These are phyloP conservation scores for Aspergillus aculeatinus DNA, from an alignment of 2,329 filamentous ascomycete genomes.

Conservation along the genomic window DNA sequence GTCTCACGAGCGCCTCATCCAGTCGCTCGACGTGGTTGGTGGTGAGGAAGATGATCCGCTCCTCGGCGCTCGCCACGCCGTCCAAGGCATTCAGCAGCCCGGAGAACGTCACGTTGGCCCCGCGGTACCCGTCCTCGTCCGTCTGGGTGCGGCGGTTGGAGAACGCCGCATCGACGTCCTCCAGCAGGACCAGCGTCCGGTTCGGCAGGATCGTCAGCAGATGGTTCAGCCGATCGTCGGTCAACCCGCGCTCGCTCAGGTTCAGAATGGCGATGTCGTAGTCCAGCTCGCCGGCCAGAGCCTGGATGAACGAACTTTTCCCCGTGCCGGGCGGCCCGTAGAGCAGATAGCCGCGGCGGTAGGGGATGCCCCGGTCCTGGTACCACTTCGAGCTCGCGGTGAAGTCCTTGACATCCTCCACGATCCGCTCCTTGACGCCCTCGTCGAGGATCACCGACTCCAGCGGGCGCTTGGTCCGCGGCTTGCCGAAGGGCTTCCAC, in stretches of 20 bases:
- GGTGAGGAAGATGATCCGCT: slow-evolving; percentile 89
- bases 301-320: slow-evolving; percentile 95
- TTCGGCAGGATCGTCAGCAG: slow-evolving; percentile 82
- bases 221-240: slow-evolving; percentile 83
- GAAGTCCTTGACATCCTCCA: slow-evolving; percentile 80
- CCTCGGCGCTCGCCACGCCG: slow-evolving; percentile 90
- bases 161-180: slow-evolving; percentile 91
- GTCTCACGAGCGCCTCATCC: slow-evolving; percentile 83
- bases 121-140: slow-evolving; percentile 79
- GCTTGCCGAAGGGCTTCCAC: slow-evolving; percentile 81
- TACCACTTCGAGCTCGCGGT: slow-evolving; percentile 81
- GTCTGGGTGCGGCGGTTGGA: slow-evolving; percentile 69
- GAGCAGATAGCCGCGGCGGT: slow-evolving; percentile 82
- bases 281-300: slow-evolving; percentile 85
- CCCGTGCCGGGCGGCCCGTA: slow-evolving; percentile 88
- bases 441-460: slow-evolving; percentile 82
- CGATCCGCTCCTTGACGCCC: slow-evolving; percentile 77
- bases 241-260: slow-evolving; percentile 83
- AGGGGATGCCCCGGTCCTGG: slow-evolving; percentile 89
- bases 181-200: slow-evolving; percentile 76
- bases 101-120: slow-evolving; percentile 90
- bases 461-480: slow-evolving; percentile 81
- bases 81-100: slow-evolving; percentile 83
- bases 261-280: slow-evolving; percentile 93
- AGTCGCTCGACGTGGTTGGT: slow-evolving; percentile 91